These are phyloP conservation scores for Suillus ampliporus DNA, from an alignment of 768 basidiomycete species.

Conservation along the genomic window DNA sequence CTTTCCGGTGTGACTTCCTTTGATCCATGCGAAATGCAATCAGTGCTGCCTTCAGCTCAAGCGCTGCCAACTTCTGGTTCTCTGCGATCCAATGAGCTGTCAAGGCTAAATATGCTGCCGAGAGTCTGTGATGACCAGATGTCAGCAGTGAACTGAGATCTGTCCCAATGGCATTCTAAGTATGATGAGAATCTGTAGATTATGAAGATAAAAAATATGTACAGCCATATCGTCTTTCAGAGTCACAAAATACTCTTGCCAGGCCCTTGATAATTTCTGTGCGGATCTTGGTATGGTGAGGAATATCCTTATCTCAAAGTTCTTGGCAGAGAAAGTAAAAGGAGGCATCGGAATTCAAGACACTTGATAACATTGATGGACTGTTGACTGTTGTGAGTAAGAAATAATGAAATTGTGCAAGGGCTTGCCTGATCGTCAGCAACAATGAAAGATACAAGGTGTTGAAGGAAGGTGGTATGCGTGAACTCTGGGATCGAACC, in stretches of 20 bases:
- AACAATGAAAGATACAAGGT: not conserved
- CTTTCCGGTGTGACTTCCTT: constrained; percentile 19
- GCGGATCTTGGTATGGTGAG: constrained; percentile 27
- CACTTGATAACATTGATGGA: constrained; percentile 36
- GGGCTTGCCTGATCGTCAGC: not conserved
- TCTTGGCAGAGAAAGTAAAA: constrained; percentile 30
- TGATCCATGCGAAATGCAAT: constrained; percentile 21
- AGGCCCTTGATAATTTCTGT: constrained; percentile 27
- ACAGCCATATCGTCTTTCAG: constrained; percentile 33
- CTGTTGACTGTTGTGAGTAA: constrained; percentile 16
- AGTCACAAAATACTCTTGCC: constrained; percentile 25
- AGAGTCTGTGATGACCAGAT: constrained; percentile 39
- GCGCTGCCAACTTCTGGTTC: constrained; percentile 1
- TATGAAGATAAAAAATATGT: constrained; percentile 4
- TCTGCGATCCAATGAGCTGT: constrained; percentile 36
- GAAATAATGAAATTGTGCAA: not conserved
- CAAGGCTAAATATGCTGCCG: constrained; percentile 41
- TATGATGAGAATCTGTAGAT: constrained; percentile 3
- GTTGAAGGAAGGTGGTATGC: not conserved
- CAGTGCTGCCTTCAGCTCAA: constrained; percentile 14
- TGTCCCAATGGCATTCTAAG: constrained; percentile 31
- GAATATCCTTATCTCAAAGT: constrained; percentile 31
- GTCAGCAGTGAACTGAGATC: constrained; percentile 39
- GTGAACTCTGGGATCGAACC: not conserved
- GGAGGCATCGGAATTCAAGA: constrained; percentile 30